These are phyloP conservation scores for Pezicula carpinea DNA, from an alignment of 2,329 filamentous ascomycete species.

Conservation along the genomic window DNA sequence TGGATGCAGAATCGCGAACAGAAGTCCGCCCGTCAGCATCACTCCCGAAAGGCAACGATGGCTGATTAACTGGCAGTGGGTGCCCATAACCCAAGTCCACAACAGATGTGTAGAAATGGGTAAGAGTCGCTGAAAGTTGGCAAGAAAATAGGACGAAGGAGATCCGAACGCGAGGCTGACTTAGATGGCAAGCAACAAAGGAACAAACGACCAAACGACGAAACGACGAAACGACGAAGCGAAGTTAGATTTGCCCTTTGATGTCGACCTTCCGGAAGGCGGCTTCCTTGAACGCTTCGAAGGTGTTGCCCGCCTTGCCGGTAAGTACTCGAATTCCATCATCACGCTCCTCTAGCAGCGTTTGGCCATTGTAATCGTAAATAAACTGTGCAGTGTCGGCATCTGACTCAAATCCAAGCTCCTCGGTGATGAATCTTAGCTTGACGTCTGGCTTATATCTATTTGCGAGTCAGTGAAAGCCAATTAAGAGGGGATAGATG, in stretches of 20 bases:
- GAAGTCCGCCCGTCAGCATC: neutral
- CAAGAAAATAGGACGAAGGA: conserved; percentile 4
- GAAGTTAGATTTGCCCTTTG: conserved; percentile 80
- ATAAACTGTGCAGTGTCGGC: conserved; percentile 88
- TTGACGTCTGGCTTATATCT: conserved; percentile 92
- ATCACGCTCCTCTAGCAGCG: conserved; percentile 71
- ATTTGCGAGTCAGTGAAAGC: conserved; percentile 39
- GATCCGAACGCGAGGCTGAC: neutral
- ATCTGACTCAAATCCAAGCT: conserved; percentile 92
- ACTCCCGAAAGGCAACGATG: neutral
- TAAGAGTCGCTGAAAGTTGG: neutral
- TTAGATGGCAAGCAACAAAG: neutral
- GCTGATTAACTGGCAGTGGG: neutral
- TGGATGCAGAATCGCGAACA: neutral
- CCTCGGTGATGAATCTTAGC: conserved; percentile 88
- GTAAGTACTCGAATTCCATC: conserved; percentile 70
- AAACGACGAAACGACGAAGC: conserved; percentile 9
- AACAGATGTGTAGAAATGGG: neutral
- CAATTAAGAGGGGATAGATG: neutral
- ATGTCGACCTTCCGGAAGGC: conserved; percentile 73
- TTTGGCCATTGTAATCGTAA: conserved; percentile 70
- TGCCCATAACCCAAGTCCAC: neutral
- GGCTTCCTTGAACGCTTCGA: conserved; percentile 47
- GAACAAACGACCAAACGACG: neutral
- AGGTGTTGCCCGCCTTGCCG: conserved; percentile 66